Base-by-base conservation (phyloP, 192 early-diverging fungal species). In the Umbelopsis vinacea region DNA sequence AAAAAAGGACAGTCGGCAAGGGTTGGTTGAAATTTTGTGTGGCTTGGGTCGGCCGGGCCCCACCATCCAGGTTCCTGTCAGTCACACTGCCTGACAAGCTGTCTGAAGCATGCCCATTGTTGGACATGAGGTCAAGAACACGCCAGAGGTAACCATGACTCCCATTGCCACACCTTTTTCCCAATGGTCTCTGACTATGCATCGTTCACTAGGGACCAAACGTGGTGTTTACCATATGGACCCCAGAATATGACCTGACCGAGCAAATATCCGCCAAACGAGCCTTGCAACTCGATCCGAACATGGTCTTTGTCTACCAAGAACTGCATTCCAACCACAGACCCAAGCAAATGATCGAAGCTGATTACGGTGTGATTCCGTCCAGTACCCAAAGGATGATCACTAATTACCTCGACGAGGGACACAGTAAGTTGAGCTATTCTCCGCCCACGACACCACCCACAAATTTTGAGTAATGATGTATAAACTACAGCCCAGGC, bases 61-160 rank as follows among this genome's bases (percentile, higher is more conserved):
- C 0, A 50, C 4, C 48, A n/a, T n/a, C 48, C 6, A 6, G 15
- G 15, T 21, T 21, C 48, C 48, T 21, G 4, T 6, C 48, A 50
- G 29, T 29, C 29, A 50, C 15, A 17, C 19, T 21, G n/a, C n/a
- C n/a, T 19, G 19, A 6, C 48, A 19, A 50, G 14, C 48, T 21
- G 48, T n/a, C 48, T n/a, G n/a, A 21, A 63, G 57, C 57, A 63
- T 63, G 57, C 57, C 57, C 33, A 63, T 63, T 4, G 33, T 63
- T 37, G 57, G 57, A 29, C 57, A 63, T 63, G 57, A 63, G 26
- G 57, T 63, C 57, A 26, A 63, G 33, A 50, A 0, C 48, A 50
- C 48, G 48, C 48, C n/a, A 50, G 48, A 50, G 48, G 48, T 50
- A 50, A n/a, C 29, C 1, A 21, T 21, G 19, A 19, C 15, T 6